Evolutionary conservation across 371 early-diverging fungal genomes (phyloP).

Genomic region (Mucor racemosus): DNA sequence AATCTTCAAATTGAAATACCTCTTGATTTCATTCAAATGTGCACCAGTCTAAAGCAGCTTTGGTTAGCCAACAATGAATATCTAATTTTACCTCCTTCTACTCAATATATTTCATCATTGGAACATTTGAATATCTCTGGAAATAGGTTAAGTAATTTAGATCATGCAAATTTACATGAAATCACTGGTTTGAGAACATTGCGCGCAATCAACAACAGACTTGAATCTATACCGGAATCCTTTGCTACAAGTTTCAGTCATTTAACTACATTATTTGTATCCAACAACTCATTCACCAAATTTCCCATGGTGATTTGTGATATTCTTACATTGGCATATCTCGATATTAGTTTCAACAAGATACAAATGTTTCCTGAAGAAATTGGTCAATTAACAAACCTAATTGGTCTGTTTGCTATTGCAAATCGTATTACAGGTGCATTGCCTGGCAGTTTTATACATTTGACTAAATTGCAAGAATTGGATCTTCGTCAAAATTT

Average conservation of each 20-base stretch:
- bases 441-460: slow-evolving; percentile 64
- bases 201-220: slow-evolving; percentile 75
- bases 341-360: slow-evolving; percentile 87
- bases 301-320: slow-evolving; percentile 55
- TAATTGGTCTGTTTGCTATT: slow-evolving; percentile 68
- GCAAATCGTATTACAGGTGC: slow-evolving; percentile 75
- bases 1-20: slow-evolving; percentile 77
- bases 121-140: slow-evolving; percentile 78
- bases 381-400: slow-evolving; percentile 67
- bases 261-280: slow-evolving; percentile 71
- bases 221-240: slow-evolving; percentile 68
- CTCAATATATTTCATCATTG: slow-evolving; percentile 61
- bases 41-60: slow-evolving; percentile 68
- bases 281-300: slow-evolving; percentile 76
- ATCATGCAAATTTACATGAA: slow-evolving; percentile 65
- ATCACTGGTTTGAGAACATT: slow-evolving; percentile 67
- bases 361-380: slow-evolving; percentile 75
- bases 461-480: slow-evolving; percentile 65
- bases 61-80: slow-evolving; percentile 73
- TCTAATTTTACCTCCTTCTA: slow-evolving; percentile 64
- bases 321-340: slow-evolving; percentile 62
- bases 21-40: slow-evolving; percentile 78
- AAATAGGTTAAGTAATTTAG: slow-evolving; percentile 74
- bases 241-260: slow-evolving; percentile 59
- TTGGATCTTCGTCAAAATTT: slow-evolving; percentile 79